These are phyloP conservation scores for Articulospora tetracladia DNA, from an alignment of 495 filamentous ascomycete species.

Conservation along the genomic window DNA sequence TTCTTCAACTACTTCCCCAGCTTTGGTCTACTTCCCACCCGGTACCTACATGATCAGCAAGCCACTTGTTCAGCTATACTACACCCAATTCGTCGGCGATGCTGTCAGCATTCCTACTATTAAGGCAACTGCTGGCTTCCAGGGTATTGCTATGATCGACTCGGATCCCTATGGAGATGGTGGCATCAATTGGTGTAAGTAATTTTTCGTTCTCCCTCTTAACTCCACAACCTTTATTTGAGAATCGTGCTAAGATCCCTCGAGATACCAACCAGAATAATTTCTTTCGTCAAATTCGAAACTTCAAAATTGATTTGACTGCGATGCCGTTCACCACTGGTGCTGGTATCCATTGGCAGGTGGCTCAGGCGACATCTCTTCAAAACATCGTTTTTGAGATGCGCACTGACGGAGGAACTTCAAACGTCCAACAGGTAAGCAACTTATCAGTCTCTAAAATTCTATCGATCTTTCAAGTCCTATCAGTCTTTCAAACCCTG, in stretches of 20 bases:
- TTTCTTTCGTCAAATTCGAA: constrained; percentile 95
- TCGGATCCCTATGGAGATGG: constrained; percentile 72
- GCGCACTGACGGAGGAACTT: constrained; percentile 62
- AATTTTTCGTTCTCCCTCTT: too few relatives aligned
- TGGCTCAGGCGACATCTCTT: constrained; percentile 87
- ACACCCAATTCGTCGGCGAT: constrained; percentile 47
- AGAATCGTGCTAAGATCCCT: neutral
- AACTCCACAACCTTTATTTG: constrained; percentile 48
- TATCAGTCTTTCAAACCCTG: too few relatives aligned
- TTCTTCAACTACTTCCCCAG: constrained; percentile 66
- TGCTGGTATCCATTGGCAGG: constrained; percentile 96
- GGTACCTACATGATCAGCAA: constrained; percentile 58
- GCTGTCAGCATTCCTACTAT: constrained; percentile 63
- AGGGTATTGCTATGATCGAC: constrained; percentile 87
- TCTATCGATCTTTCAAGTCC: neutral
- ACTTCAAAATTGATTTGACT: constrained; percentile 86
- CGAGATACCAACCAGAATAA: constrained; percentile 63
- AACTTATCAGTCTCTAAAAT: neutral
- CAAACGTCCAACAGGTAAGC: constrained; percentile 67
- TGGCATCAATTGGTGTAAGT: constrained; percentile 52
- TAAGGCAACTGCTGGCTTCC: constrained; percentile 68
- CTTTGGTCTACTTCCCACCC: constrained; percentile 55
- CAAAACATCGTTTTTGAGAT: constrained; percentile 93
- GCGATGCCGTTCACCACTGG: constrained; percentile 59
- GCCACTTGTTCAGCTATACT: constrained; percentile 60